Percentiles rank a stretch among this genome's conserved stretches.
These are phyloP conservation scores for Daldinia grandis DNA, from an alignment of 495 filamentous ascomycete genomes.

Conservation along the genomic window DNA sequence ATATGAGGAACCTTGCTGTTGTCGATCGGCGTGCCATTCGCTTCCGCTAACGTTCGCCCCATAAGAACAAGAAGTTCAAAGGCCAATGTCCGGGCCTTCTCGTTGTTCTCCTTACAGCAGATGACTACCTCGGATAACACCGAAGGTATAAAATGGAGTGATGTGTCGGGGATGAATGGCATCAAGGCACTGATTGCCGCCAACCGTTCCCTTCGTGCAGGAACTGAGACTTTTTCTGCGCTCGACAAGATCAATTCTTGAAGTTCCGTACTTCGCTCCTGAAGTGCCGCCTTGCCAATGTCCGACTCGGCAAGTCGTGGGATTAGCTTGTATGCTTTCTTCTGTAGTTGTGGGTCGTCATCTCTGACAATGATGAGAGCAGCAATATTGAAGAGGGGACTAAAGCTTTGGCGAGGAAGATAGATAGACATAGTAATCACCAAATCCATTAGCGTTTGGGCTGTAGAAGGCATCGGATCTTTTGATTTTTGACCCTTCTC, in stretches of 20 bases:
- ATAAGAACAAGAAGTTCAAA: conserved; percentile 92
- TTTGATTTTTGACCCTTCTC: conserved; percentile 64
- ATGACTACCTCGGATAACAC: conserved; percentile 93
- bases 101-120: conserved; percentile 95
- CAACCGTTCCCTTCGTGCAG: conserved; percentile 84
- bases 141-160: conserved; percentile 90
- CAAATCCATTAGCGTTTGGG: conserved; percentile 94
- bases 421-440: conserved; percentile 95
- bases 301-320: conserved; percentile 84
- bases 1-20: conserved; percentile 88
- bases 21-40: conserved; percentile 75
- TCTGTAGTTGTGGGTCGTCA: conserved; percentile 92
- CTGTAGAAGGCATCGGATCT: conserved; percentile 86
- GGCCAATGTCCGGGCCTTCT: conserved; percentile 85
- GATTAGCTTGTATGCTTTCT: conserved; percentile 98
- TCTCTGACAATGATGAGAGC: conserved; percentile 77
- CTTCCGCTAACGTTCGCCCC: conserved; percentile 75
- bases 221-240: conserved; percentile 81
- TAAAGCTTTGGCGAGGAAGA: conserved; percentile 82
- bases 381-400: conserved; percentile 82
- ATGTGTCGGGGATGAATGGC: conserved; percentile 73
- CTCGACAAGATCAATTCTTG: conserved; percentile 80
- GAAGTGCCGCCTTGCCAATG: conserved; percentile 73
- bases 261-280: conserved; percentile 75
- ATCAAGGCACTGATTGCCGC: conserved; percentile 81